Evolutionary conservation across 1,139 yeast species (phyloP).

Genomic region (Debaryomyces sp.): DNA sequence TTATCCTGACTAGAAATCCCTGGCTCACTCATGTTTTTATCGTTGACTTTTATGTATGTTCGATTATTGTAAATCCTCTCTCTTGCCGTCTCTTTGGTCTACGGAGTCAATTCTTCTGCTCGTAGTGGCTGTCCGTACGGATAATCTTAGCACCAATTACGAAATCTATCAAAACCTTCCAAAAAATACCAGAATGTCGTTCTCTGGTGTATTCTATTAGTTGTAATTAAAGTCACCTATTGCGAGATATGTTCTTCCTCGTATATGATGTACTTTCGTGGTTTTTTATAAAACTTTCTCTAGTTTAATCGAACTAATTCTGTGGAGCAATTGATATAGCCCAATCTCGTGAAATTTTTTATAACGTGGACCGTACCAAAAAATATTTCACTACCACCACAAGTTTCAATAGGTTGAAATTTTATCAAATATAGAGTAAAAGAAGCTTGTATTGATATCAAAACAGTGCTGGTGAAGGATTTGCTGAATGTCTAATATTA

Average conservation of each 20-base stretch:
- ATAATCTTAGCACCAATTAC: neutral
- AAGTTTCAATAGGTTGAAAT: neutral
- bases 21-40: neutral
- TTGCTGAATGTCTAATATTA: neutral
- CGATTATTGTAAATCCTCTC: neutral
- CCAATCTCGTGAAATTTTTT: slow-evolving; percentile 7
- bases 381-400: neutral
- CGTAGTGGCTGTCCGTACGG: neutral
- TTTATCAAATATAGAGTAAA: neutral
- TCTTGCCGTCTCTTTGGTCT: neutral
- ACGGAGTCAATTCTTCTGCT: neutral
- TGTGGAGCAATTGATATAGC: slow-evolving; percentile 3
- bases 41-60: neutral
- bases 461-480: neutral
- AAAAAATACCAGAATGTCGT: neutral
- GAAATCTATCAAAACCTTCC: neutral
- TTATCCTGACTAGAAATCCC: slow-evolving; percentile 2
- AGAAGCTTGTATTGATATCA: neutral
- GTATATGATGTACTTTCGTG: neutral
- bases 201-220: neutral
- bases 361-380: slow-evolving; percentile 6
- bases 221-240: neutral
- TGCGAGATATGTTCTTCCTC: neutral
- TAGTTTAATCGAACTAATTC: neutral
- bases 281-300: neutral